Percentiles rank a stretch among this genome's conserved stretches.
These are phyloP conservation scores for Betula pendula DNA, from an alignment of 306 rosid genomes.

Conservation along the genomic window DNA sequence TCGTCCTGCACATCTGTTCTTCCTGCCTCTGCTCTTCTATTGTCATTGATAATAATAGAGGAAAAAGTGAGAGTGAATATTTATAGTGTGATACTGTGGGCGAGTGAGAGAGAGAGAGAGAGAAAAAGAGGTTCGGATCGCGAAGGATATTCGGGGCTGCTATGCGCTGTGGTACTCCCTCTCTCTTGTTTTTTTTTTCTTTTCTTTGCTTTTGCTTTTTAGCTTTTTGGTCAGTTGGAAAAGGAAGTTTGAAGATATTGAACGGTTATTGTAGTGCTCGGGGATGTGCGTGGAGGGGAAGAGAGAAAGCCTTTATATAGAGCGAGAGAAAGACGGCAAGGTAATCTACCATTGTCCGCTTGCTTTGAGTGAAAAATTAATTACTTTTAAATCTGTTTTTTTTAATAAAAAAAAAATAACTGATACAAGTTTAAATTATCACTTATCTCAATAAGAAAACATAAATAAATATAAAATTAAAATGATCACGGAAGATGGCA, in stretches of 20 bases:
- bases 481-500: too few relatives aligned
- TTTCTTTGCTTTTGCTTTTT: not conserved
- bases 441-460: too few relatives aligned
- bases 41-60: constrained; percentile 44
- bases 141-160: constrained; percentile 47
- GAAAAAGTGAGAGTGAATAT: not conserved
- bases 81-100: not conserved
- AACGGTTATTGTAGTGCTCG: not conserved
- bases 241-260: not conserved
- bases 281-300: not conserved
- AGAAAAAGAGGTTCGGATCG: constrained; percentile 31
- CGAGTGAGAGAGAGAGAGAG: not conserved
- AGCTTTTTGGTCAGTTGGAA: constrained; percentile 3
- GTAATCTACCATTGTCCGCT: too few relatives aligned
- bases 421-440: too few relatives aligned
- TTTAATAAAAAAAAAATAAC: too few relatives aligned
- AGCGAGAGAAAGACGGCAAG: not conserved
- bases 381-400: too few relatives aligned
- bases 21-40: constrained; percentile 28
- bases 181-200: not conserved
- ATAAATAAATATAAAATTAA: too few relatives aligned
- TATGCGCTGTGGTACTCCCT: not conserved
- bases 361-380: too few relatives aligned
- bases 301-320: constrained; percentile 2
- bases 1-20: constrained; percentile 51